Base-by-base conservation (phyloP, 352 stramenopile species). In the Pythium dissimile region DNA sequence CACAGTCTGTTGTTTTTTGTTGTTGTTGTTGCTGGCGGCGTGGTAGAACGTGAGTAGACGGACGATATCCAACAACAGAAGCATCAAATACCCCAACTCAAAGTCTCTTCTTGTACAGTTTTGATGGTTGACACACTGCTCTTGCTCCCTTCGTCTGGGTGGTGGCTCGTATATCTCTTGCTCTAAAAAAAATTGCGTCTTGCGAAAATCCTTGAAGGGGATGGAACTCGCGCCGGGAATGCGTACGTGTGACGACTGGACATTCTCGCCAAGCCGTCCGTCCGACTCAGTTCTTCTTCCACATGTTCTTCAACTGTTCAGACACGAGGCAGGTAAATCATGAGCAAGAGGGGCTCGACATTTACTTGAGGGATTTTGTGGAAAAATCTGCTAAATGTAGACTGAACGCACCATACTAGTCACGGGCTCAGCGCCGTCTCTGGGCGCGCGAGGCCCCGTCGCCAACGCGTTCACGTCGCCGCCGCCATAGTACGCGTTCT, bases 251-350 rank as follows among this genome's bases (percentile, higher is more conserved):
- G 18, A 31, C 32, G 32, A n/a, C 12, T 30, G 37, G 15, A 38
- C 18, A 49, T 26, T 35, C 23, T 49, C 23, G 23, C 28, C 10
- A 27, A 15, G 20, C 35, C 37, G 11, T 37, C 11, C 16, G 44
- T 11, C 20, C 23, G 16, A 23, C 39, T 77, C 84, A 90, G 69
- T 89, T 91, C 59, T 88, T 89, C 61, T 87, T 89, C 81, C 81
- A 89, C 67, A 91, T 84, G 48, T 80, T 80, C 64, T 91, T 91
- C 71, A 89, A 84, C 81, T 91, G 28, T 38, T 18, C 34, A 32
- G 24, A 42, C 24, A 39, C 35, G 23, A 53, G 4, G 10, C 26
- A 35, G 12, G 20, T 41, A 43, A 9, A 26, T 4, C 15, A 44
- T 21, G 12, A 37, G 7, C 12, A 41, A 27, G 6, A 16, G 37